Conservation (phyloP, 352 stramenopile genomes). For the Globisporangium lucens region DNA sequence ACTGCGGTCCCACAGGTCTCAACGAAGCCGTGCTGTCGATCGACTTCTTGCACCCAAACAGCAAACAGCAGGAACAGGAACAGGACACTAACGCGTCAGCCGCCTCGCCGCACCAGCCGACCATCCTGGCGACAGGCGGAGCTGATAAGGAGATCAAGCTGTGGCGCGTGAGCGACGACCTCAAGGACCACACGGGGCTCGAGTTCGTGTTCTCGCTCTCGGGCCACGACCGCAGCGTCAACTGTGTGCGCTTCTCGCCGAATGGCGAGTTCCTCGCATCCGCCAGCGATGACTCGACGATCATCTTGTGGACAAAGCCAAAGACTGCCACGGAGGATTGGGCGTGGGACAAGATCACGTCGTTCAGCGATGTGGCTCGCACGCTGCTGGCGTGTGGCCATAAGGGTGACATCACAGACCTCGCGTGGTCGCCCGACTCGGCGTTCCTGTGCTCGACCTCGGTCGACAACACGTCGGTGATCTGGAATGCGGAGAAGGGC, state of each 20-base stretch:
- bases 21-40: slow-evolving; percentile 86
- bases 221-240: slow-evolving; percentile 88
- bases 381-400: slow-evolving; percentile 74
- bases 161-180: slow-evolving; percentile 53
- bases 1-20: slow-evolving; percentile 83
- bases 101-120: not conserved
- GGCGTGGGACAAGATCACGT: slow-evolving; percentile 75
- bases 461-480: slow-evolving; percentile 90
- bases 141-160: slow-evolving; percentile 89
- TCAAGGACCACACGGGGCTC: slow-evolving; percentile 36
- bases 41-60: slow-evolving; percentile 53
- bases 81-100: not conserved
- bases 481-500: slow-evolving; percentile 84
- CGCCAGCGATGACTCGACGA: slow-evolving; percentile 86
- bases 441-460: slow-evolving; percentile 89
- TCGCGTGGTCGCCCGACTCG: slow-evolving; percentile 92
- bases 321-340: slow-evolving; percentile 70
- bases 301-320: slow-evolving; percentile 81
- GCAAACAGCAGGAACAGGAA: not conserved
- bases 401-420: slow-evolving; percentile 90
- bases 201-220: slow-evolving; percentile 84
- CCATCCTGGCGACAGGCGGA: slow-evolving; percentile 74
- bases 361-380: slow-evolving; percentile 75
- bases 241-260: slow-evolving; percentile 91
- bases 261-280: slow-evolving; percentile 82